A percentile compares a stretch with the other conserved stretches of the same genome.
These are phyloP conservation scores for Helichrysum umbraculigerum DNA, from an alignment of 129 eudicot genomes.

Conservation along the genomic window DNA sequence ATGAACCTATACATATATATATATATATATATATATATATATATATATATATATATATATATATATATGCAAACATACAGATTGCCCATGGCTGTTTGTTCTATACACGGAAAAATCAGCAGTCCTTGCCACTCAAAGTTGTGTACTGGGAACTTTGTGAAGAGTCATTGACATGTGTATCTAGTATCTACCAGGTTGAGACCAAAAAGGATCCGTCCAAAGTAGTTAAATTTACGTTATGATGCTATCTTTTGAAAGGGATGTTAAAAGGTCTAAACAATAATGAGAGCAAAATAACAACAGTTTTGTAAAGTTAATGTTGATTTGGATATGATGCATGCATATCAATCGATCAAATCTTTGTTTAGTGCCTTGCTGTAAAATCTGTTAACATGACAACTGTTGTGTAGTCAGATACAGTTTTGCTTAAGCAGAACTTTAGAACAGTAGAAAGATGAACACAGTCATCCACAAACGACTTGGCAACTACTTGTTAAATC, in stretches of 20 bases:
- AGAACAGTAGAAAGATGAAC: not conserved
- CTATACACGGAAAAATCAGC: constrained; percentile 12
- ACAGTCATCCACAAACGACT: not conserved
- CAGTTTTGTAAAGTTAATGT: constrained; percentile 8
- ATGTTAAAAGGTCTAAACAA: constrained; percentile 15
- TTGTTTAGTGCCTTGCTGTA: constrained; percentile 12
- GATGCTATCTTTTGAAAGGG: constrained; percentile 9
- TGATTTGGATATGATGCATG: constrained; percentile 14
- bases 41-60: too few relatives aligned
- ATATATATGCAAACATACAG: constrained; percentile 15
- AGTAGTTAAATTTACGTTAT: constrained; percentile 3
- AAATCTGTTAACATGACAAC: not conserved
- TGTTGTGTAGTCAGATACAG: not conserved
- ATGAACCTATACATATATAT: not conserved
- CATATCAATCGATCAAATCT: not conserved
- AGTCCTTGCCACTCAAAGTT: constrained; percentile 10
- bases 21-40: too few relatives aligned
- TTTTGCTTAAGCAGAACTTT: not conserved
- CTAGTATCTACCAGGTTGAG: not conserved
- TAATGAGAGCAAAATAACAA: constrained; percentile 2
- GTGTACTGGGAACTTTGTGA: constrained; percentile 5
- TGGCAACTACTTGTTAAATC: constrained; percentile 4
- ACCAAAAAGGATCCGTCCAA: not conserved
- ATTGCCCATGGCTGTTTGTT: constrained; percentile 1
- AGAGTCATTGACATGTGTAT: not conserved